Conservation (phyloP, 805 yeast species). For the Saccharomyces jurei region DNA sequence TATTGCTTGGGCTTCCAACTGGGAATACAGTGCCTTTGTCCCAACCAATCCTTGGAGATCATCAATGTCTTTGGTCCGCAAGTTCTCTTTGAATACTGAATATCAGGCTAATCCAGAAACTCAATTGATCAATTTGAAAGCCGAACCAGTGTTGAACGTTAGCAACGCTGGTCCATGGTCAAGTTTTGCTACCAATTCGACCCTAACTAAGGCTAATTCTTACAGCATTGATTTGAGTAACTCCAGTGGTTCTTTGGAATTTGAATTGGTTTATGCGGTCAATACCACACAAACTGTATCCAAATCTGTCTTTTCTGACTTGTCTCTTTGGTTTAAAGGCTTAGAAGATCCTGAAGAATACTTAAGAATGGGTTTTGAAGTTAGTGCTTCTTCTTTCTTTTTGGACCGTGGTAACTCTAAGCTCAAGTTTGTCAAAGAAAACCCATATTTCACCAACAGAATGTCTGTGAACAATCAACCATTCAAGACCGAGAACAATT, state of each 20-base stretch:
- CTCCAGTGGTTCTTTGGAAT: conserved; percentile 22
- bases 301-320: conserved; percentile 9
- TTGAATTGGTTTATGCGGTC: conserved; percentile 19
- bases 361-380: conserved; percentile 24
- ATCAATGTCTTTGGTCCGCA: conserved; percentile 32
- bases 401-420: conserved; percentile 24
- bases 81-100: conserved; percentile 20
- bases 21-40: conserved; percentile 33
- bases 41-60: conserved; percentile 34
- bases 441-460: conserved; percentile 26
- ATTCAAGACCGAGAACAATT: conserved; percentile 8
- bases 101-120: conserved; percentile 22
- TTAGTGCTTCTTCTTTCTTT: conserved; percentile 17
- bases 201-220: background rate
- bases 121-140: conserved; percentile 10
- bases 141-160: conserved; percentile 20
- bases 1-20: conserved; percentile 38
- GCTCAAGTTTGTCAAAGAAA: conserved; percentile 14
- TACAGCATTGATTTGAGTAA: background rate
- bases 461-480: conserved; percentile 21
- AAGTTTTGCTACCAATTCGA: conserved; percentile 1
- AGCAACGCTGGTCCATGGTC: background rate
- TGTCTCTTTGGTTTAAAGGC: conserved; percentile 15
- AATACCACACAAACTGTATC: conserved; percentile 4
- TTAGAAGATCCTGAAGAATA: conserved; percentile 13